phyloP scores from a whole-genome alignment of 345 rosid species.

The Eucalyptus caleyi region DNA sequence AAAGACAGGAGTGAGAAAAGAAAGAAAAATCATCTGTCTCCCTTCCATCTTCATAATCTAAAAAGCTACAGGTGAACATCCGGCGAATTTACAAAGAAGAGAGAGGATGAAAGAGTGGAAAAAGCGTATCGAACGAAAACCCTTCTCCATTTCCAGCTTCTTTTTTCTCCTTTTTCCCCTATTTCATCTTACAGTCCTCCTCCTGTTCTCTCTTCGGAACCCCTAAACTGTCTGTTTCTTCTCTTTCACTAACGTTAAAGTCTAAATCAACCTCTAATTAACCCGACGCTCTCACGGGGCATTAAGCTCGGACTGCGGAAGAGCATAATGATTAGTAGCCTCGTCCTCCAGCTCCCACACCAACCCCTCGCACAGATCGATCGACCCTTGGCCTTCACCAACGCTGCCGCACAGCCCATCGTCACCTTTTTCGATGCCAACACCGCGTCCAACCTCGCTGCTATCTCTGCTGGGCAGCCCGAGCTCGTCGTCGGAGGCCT shows the following conservation, averaged over 20 bases:
- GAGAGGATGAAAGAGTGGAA: neutral
- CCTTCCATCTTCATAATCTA: neutral
- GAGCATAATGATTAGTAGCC: conserved; percentile 47
- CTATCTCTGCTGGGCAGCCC: conserved; percentile 51
- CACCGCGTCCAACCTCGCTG: neutral
- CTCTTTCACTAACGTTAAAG: neutral
- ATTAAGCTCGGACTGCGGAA: conserved; percentile 54
- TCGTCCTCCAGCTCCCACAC: conserved; percentile 76
- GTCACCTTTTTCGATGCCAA: neutral
- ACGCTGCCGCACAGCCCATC: neutral
- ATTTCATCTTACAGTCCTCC: neutral
- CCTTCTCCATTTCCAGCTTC: neutral
- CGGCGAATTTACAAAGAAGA: neutral
- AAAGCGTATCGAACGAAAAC: neutral
- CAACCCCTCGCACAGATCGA: conserved; percentile 20
- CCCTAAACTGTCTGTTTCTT: neutral
- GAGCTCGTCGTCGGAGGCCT: conserved; percentile 89
- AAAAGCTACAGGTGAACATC: neutral
- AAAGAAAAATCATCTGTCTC: neutral
- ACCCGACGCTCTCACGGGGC: conserved; percentile 3
- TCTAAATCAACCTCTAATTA: neutral
- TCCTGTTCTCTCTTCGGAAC: neutral
- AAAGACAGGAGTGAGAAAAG: neutral
- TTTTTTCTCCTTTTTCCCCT: neutral
- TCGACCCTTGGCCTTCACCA: conserved; percentile 8